Percentiles rank a stretch among this genome's conserved stretches.
These are phyloP conservation scores for Leishmania amazonensis DNA, from an alignment of 208 protist genomes.

Conservation along the genomic window DNA sequence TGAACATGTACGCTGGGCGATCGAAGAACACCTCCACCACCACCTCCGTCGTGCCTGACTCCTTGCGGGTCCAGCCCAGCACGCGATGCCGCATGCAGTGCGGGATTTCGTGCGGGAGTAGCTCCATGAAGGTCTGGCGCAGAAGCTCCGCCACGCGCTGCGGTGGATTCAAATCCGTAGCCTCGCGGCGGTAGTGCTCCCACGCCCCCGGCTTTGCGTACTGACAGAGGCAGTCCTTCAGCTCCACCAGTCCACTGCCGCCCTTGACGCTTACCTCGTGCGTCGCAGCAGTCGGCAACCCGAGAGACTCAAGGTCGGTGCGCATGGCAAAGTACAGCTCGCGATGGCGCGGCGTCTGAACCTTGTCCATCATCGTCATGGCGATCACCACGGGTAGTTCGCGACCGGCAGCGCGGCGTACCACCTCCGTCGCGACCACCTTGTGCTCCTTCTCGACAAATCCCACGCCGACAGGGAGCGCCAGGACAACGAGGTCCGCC, in stretches of 20 bases:
- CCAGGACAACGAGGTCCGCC: slow-evolving; percentile 80
- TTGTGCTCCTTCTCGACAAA: slow-evolving; percentile 89
- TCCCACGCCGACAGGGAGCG: slow-evolving; percentile 78
- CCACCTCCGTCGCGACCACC: slow-evolving; percentile 66
- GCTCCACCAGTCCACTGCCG: slow-evolving; percentile 81
- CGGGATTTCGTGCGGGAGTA: slow-evolving; percentile 88
- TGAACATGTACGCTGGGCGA: slow-evolving; percentile 89
- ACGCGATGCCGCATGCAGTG: slow-evolving; percentile 83
- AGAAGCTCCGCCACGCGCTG: slow-evolving; percentile 85
- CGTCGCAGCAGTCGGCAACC: slow-evolving; percentile 60
- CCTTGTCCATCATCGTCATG: slow-evolving; percentile 91
- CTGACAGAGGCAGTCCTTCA: slow-evolving; percentile 85
- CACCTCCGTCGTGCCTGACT: slow-evolving; percentile 81
- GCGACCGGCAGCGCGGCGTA: slow-evolving; percentile 65
- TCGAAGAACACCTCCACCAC: slow-evolving; percentile 92
- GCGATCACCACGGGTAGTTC: slow-evolving; percentile 83
- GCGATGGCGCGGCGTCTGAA: slow-evolving; percentile 83
- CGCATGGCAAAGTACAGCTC: slow-evolving; percentile 91
- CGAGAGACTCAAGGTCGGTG: slow-evolving; percentile 79
- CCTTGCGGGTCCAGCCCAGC: slow-evolving; percentile 87
- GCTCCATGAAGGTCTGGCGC: slow-evolving; percentile 80
- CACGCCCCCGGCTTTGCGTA: slow-evolving; percentile 77
- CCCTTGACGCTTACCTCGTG: slow-evolving; percentile 88
- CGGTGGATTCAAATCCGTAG: slow-evolving; percentile 63
- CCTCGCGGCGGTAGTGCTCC: slow-evolving; percentile 72